Base-by-base conservation (phyloP, 768 basidiomycete species). In the Leccinellum rugosiceps region DNA sequence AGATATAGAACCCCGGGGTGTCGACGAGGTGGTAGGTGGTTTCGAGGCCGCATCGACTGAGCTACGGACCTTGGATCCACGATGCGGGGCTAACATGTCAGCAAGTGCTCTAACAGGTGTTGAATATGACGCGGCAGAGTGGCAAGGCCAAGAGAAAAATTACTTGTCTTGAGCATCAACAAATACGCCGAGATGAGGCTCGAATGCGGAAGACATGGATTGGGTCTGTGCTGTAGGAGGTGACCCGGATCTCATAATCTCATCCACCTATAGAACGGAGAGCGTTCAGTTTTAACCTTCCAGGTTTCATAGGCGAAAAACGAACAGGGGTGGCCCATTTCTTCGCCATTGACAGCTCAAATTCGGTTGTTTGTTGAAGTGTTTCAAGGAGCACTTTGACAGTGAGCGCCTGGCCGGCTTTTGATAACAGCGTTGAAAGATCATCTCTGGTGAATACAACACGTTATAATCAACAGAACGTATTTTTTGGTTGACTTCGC, bases 81-180 rank as follows among this genome's bases (percentile, higher is more conserved):
- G 84, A 66, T 95, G 90, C 17, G 86, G 83, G 4, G 88, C 84
- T 30, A 98, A 79, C 91, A 98, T 96, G 63, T 96, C 95, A 1
- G 89, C 75, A 19, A 98, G 81, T 5, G 90, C 88, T 70, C 94
- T 97, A 57, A 28, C 25, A 32, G 21, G 52, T 14, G 19, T 17
- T 53, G 15, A 47, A 51, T 21, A 31, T 14, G 44, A 45, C 28
- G 54, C 23, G 52, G 6, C 5, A 17, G 21, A 17, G 28, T 48
- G 34, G 28, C 44, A 58, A 17, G 4, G 46, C 7, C 2, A 25
- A 21, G 15, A 10, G 28, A 44, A 49, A 54, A 28, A 90, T 85
- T 87, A 79, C 94, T 88, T 93, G 79, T 98, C 94, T 69, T 98
- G 97, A 31, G 97, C 94, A 56, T 97, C 92, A 45, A 98, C 88